Conservation (phyloP, 495 filamentous ascomycete genomes). For the Hyaloscypha finlandica region DNA sequence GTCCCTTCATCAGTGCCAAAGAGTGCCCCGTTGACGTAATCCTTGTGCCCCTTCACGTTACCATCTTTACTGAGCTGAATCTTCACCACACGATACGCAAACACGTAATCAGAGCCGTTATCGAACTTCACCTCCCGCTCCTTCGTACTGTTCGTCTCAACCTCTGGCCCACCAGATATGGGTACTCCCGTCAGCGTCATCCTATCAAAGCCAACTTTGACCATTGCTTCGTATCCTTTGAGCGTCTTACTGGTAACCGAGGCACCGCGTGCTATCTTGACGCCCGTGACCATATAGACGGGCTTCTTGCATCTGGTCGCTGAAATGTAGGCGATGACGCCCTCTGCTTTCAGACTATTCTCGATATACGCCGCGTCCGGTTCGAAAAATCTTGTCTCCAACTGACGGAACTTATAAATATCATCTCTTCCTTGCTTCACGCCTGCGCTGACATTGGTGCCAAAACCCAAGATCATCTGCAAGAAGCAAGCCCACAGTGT, state of each 20-base stretch:
- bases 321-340: conserved; percentile 18
- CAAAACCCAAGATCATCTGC: conserved; percentile 22
- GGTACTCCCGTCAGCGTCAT: conserved; percentile 8
- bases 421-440: conserved; percentile 6
- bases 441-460: conserved; percentile 9
- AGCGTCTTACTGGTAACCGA: conserved; percentile 4
- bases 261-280: conserved; percentile 30
- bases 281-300: conserved; percentile 31
- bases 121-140: conserved; percentile 9
- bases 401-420: conserved; percentile 10
- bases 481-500: conserved; percentile 26
- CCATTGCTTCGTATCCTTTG: not conserved
- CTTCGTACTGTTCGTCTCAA: conserved; percentile 12
- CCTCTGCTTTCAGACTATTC: conserved; percentile 9
- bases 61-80: conserved; percentile 18
- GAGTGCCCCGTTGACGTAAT: conserved; percentile 14
- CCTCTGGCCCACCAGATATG: conserved; percentile 12
- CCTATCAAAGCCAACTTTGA: conserved; percentile 8
- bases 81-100: conserved; percentile 16
- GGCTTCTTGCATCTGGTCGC: conserved; percentile 13
- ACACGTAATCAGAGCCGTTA: conserved; percentile 8
- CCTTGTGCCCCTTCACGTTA: conserved; percentile 5
- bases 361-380: conserved; percentile 8
- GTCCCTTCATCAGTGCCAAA: conserved; percentile 13
- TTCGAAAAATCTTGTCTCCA: conserved; percentile 17